Evolutionary conservation across 2,329 filamentous ascomycete genomes (phyloP), one percentile per base, ranked within the genome.

Genomic region (Diaporthe sp.): DNA sequence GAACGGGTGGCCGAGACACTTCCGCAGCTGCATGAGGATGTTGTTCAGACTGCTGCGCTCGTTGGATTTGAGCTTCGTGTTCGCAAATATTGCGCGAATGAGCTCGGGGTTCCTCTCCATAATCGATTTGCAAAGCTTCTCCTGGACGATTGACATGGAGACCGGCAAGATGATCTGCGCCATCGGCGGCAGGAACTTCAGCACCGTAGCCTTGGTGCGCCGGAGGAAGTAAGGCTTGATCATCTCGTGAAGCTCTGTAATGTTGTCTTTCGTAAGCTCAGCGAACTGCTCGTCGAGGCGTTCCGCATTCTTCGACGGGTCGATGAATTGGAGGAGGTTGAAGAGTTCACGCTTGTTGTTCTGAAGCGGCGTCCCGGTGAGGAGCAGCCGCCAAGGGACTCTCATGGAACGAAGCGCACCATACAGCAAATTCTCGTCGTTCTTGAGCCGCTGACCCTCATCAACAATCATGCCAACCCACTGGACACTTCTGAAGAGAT

Each of bases 301-400:
- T 47, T 90, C 90, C 0, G 97, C 96, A 79, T 95, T 90, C 63
- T 88, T 86, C 0, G 86, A 87, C 9, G 92, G 89, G 81, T 99
- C 95, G 58, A 98, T 90, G 83, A 99, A 99, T 78, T 98, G 96
- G 5, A 99, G 86, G n/a, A 99, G 88, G 81, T 98, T 99, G 87
- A 98, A 98, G 0, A 99, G 87, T 83, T 99, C 97, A 63, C 95
- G 90, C 79, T 95, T 94, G 82, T 98, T 98, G 84, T 99, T 99
- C 80, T 99, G 97, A 17, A 99, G 86, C 0, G 97, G 97, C 0
- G 97, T 99, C 2, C 92, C 95, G 84, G 96, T 98, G 47, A 99
- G 88, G 2, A 99, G 89, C 53, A 98, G 89, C 72, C 95, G 93
- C 85, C 97, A 98, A 0, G 94, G 94, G 42, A 96, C 92, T 70